Conservation (phyloP, 2,329 filamentous ascomycete species). For the Talaromyces atroroseus region DNA sequence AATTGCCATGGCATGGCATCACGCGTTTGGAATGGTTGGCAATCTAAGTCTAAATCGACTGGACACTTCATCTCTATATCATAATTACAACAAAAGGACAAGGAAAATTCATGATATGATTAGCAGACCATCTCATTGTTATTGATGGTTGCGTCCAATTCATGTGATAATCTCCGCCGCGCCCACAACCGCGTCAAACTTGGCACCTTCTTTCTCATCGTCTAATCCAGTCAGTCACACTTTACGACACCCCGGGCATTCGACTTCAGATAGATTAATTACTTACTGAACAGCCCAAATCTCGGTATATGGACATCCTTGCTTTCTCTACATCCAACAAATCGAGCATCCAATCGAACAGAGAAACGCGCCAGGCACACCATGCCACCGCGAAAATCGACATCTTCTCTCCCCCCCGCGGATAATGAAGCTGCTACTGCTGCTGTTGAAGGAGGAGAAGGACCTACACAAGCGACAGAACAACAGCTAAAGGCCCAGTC, state of each 20-base stretch:
- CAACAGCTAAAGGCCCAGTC: constrained; percentile 36
- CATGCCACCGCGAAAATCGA: constrained; percentile 35
- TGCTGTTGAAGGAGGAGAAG: constrained; percentile 15
- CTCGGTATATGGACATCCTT: background rate
- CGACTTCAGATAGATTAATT: too few relatives aligned
- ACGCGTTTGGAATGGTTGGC: too few relatives aligned
- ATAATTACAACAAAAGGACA: too few relatives aligned
- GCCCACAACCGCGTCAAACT: constrained; percentile 7
- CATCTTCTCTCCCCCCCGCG: constrained; percentile 23
- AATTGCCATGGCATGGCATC: background rate
- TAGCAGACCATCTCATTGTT: too few relatives aligned
- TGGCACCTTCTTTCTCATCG: background rate
- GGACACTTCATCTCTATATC: too few relatives aligned
- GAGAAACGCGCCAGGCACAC: background rate
- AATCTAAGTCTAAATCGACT: too few relatives aligned
- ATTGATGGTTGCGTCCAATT: background rate
- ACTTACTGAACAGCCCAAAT: too few relatives aligned
- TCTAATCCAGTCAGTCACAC: background rate
- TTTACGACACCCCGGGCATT: background rate
- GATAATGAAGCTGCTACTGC: constrained; percentile 12
- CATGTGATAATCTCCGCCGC: background rate
- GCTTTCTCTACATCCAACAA: background rate
- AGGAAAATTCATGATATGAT: too few relatives aligned
- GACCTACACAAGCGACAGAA: constrained; percentile 26
- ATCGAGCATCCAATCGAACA: background rate